Evolutionary conservation across 2,329 filamentous ascomycete genomes (phyloP).

Genomic region (Fusarium transvaalense): DNA sequence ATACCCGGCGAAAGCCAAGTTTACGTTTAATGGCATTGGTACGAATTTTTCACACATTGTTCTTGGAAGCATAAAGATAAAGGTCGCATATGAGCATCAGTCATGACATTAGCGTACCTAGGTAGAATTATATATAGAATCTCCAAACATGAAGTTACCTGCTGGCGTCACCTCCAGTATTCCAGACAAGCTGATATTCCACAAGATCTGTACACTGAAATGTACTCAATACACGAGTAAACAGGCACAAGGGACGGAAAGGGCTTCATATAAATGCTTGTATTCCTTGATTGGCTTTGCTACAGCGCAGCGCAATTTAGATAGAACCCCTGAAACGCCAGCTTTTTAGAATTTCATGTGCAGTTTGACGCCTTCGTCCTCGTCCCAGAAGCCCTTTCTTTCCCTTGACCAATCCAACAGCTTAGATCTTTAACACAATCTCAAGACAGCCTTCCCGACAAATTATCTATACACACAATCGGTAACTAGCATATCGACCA

Average conservation of each 20-base stretch:
- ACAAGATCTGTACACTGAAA: neutral
- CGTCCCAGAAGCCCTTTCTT: conserved; percentile 37
- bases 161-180: neutral
- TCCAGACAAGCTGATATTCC: neutral
- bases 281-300: conserved; percentile 46
- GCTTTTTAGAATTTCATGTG: conserved; percentile 49
- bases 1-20: conserved; percentile 51
- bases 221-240: neutral
- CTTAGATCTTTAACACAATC: neutral
- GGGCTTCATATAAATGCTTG: conserved; percentile 10
- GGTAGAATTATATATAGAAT: neutral
- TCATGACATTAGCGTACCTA: neutral
- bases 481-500: conserved; percentile 95
- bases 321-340: conserved; percentile 50
- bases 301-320: conserved; percentile 46
- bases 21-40: conserved; percentile 44
- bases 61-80: neutral
- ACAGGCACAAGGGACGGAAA: neutral
- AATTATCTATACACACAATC: conserved; percentile 69
- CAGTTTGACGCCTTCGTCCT: conserved; percentile 49
- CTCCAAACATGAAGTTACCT: neutral
- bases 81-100: too few relatives aligned
- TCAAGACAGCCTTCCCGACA: neutral
- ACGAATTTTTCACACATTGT: conserved; percentile 1
- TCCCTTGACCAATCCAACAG: conserved; percentile 27